These are phyloP conservation scores for Alloteropsis angusta DNA, from an alignment of 202 grass and related monocot genomes.

Conservation along the genomic window DNA sequence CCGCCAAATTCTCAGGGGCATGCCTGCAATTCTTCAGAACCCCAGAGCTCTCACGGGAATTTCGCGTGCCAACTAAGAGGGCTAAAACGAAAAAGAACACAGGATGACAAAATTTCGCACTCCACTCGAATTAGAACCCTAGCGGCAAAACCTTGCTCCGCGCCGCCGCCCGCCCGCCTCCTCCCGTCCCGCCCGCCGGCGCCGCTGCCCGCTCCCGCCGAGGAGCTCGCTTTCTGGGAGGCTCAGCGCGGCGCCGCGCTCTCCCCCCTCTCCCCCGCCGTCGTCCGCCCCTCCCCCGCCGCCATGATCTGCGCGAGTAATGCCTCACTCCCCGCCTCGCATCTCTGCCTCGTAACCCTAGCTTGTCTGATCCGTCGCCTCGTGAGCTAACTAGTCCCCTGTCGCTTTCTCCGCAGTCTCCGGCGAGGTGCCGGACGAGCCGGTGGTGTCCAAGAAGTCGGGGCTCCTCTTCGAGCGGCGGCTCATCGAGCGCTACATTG, in stretches of 20 bases:
- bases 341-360: slow-evolving; percentile 20
- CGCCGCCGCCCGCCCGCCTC: not conserved
- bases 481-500: slow-evolving; percentile 77
- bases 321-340: not conserved
- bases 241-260: not conserved
- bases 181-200: slow-evolving; percentile 11
- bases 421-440: slow-evolving; percentile 93
- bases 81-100: not conserved
- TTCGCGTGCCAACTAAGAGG: not conserved
- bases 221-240: not conserved
- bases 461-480: slow-evolving; percentile 85
- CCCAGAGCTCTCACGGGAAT: not conserved
- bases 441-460: slow-evolving; percentile 92
- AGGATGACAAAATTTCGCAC: slow-evolving; percentile 15
- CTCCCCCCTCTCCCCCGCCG: not conserved
- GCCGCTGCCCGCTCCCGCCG: slow-evolving; percentile 1
- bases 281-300: not conserved
- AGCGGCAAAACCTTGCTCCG: slow-evolving; percentile 31
- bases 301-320: slow-evolving; percentile 94
- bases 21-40: not conserved
- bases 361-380: slow-evolving; percentile 19
- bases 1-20: not conserved
- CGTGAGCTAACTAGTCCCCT: slow-evolving; percentile 16
- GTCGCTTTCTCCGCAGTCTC: slow-evolving; percentile 47
- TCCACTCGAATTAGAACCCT: slow-evolving; percentile 57